Conservation (phyloP, 768 basidiomycete genomes). For the Suillus plorans region DNA sequence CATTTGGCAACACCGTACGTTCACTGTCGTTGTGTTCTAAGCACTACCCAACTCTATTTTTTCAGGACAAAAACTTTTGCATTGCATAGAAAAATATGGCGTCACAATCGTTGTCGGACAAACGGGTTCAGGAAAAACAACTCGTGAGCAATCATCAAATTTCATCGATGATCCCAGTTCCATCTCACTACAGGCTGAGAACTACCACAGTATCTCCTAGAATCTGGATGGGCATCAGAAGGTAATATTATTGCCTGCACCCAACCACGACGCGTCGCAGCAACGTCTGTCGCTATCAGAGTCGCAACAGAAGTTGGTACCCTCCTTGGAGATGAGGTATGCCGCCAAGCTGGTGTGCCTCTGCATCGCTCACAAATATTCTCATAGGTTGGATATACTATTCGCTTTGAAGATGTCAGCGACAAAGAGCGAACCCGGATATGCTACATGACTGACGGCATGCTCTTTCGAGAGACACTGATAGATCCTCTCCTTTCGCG, state of each 20-base stretch:
- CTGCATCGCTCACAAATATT: constrained; percentile 22
- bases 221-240: constrained; percentile 88
- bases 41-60: not conserved
- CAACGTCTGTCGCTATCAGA: constrained; percentile 88
- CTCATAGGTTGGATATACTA: constrained; percentile 90
- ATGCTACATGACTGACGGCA: constrained; percentile 96
- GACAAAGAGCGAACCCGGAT: constrained; percentile 84
- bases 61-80: constrained; percentile 75
- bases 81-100: constrained; percentile 80
- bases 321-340: constrained; percentile 84
- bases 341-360: not conserved
- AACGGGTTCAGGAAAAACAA: constrained; percentile 97
- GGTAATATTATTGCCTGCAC: constrained; percentile 90
- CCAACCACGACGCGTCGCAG: constrained; percentile 90
- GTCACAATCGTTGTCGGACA: constrained; percentile 90
- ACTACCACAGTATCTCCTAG: constrained; percentile 91
- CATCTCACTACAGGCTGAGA: constrained; percentile 47
- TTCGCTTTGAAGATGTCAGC: constrained; percentile 94
- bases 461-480: constrained; percentile 93
- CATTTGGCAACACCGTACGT: constrained; percentile 85
- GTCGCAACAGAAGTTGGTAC: constrained; percentile 93
- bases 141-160: constrained; percentile 58
- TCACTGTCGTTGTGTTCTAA: not conserved
- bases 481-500: constrained; percentile 89
- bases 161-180: not conserved